These are phyloP conservation scores for Plasmodium malariae DNA, from an alignment of 169 alveolate genomes.

Conservation along the genomic window DNA sequence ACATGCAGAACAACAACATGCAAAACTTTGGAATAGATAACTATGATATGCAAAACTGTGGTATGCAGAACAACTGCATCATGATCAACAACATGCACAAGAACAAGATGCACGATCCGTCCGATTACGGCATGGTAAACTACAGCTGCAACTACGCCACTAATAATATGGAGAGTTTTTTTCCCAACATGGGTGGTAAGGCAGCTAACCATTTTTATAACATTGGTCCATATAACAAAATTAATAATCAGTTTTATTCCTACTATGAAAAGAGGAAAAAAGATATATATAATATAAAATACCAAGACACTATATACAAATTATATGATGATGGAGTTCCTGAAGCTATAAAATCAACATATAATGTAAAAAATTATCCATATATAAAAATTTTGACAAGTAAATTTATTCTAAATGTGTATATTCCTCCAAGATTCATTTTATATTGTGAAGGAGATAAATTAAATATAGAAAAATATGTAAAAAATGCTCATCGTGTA, in stretches of 20 bases:
- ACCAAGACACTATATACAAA: constrained; percentile 32
- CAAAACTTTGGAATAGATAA: neutral
- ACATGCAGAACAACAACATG: neutral
- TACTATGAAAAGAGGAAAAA: constrained; percentile 1
- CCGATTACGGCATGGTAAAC: constrained; percentile 23
- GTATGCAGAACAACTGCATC: neutral
- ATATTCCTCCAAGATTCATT: constrained; percentile 88
- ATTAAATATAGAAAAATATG: constrained; percentile 67
- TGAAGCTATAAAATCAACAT: constrained; percentile 79
- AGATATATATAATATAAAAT: constrained; percentile 34
- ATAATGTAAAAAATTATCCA: constrained; percentile 81
- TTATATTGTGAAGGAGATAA: constrained; percentile 87
- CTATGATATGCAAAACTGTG: neutral
- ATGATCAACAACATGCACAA: constrained; percentile 44
- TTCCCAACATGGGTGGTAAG: constrained; percentile 10
- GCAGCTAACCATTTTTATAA: constrained; percentile 27
- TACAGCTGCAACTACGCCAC: neutral
- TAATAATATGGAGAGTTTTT: neutral
- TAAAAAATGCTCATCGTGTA: constrained; percentile 76
- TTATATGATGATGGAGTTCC: constrained; percentile 84
- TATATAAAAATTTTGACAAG: constrained; percentile 83
- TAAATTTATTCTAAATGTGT: constrained; percentile 83
- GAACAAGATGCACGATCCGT: constrained; percentile 42
- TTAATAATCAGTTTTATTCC: neutral
- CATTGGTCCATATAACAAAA: constrained; percentile 2